Conservation (phyloP, 805 yeast genomes). For the Pichia kluyveri region DNA sequence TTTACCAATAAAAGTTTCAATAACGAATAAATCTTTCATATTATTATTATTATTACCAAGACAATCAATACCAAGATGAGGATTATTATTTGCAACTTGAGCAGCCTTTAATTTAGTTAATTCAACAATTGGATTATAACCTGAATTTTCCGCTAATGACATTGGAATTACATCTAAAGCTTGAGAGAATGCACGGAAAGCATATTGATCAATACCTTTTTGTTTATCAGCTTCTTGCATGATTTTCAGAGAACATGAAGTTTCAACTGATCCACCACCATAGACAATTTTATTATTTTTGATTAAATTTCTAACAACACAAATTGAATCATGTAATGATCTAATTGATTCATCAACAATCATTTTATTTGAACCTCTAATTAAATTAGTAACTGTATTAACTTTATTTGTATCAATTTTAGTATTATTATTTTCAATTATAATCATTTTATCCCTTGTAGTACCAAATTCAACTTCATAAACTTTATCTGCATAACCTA, state of each 20-base stretch:
- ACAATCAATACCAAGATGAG: constrained; percentile 88
- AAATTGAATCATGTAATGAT: constrained; percentile 91
- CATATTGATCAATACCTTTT: constrained; percentile 94
- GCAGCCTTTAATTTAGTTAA: constrained; percentile 74
- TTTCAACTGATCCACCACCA: constrained; percentile 99
- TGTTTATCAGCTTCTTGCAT: constrained; percentile 86
- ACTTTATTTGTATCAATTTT: constrained; percentile 37
- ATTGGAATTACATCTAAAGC: constrained; percentile 90
- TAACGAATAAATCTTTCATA: constrained; percentile 89
- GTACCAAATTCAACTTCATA: constrained; percentile 93
- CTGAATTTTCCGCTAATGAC: constrained; percentile 95
- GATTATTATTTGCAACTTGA: constrained; percentile 64
- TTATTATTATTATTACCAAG: constrained; percentile 80
- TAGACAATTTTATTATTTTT: constrained; percentile 92
- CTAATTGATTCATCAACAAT: constrained; percentile 94
- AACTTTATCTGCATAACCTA: constrained; percentile 82
- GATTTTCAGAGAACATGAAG: constrained; percentile 86
- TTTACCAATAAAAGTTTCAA: constrained; percentile 96
- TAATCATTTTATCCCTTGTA: constrained; percentile 91
- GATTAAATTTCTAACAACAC: constrained; percentile 94
- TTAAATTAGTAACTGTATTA: constrained; percentile 68
- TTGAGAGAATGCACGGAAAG: constrained; percentile 87
- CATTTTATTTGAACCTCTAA: constrained; percentile 96
- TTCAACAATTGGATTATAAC: constrained; percentile 88
- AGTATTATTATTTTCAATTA: constrained; percentile 80